Conservation (phyloP, 352 stramenopile species). For the Plasmopara viticola region DNA sequence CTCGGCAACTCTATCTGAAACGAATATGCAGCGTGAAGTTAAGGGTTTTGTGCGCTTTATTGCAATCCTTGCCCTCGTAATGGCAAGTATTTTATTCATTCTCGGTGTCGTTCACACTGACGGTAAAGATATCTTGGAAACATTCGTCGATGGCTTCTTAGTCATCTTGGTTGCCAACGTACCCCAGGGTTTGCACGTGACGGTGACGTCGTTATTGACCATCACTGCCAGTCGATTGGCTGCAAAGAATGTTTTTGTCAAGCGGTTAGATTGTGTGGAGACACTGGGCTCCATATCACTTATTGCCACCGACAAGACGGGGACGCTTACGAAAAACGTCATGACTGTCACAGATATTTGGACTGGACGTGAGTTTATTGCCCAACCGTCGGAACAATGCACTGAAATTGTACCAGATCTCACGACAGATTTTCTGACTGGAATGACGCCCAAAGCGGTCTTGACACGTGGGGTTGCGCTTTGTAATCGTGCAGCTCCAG, state of each 20-base stretch:
- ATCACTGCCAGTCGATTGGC: slow-evolving; percentile 78
- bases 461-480: slow-evolving; percentile 29
- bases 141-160: slow-evolving; percentile 43
- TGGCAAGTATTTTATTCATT: slow-evolving; percentile 26
- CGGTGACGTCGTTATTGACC: slow-evolving; percentile 84
- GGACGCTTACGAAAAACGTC: slow-evolving; percentile 83
- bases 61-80: slow-evolving; percentile 26
- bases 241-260: slow-evolving; percentile 85
- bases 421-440: slow-evolving; percentile 25
- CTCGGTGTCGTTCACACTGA: slow-evolving; percentile 6
- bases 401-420: slow-evolving; percentile 31
- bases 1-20: slow-evolving; percentile 25
- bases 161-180: slow-evolving; percentile 61
- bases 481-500: slow-evolving; percentile 34
- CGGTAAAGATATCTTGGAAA: slow-evolving; percentile 4
- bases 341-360: slow-evolving; percentile 52
- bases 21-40: slow-evolving; percentile 42
- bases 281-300: slow-evolving; percentile 85
- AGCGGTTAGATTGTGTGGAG: slow-evolving; percentile 83
- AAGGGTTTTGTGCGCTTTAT: slow-evolving; percentile 46
- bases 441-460: slow-evolving; percentile 23
- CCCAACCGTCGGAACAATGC: slow-evolving; percentile 23
- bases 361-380: slow-evolving; percentile 24
- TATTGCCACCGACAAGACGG: slow-evolving; percentile 91
- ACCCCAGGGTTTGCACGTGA: slow-evolving; percentile 87